Percentiles rank a stretch among this genome's conserved stretches.
phyloP scores from a whole-genome alignment of 176 grass and related monocot genomes.

The Hyparrhenia diplandra region DNA sequence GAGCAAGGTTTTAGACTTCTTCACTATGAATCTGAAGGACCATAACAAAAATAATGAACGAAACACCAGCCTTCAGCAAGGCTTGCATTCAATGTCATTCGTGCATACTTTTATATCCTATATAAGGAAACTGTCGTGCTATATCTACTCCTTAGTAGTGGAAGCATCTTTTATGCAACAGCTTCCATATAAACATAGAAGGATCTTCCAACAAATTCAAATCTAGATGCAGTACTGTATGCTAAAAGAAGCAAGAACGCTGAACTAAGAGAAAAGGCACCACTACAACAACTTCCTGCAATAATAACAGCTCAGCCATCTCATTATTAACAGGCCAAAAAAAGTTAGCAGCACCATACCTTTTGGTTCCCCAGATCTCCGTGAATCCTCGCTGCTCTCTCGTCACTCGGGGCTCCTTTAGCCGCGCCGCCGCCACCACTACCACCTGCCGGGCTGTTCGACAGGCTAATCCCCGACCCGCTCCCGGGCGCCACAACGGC shows the following conservation, averaged over 20 bases:
- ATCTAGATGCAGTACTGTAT: not conserved
- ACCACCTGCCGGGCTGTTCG: constrained; percentile 17
- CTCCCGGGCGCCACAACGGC: constrained; percentile 45
- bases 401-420: not conserved
- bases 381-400: constrained; percentile 47
- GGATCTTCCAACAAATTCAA: not conserved
- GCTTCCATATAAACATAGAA: not conserved
- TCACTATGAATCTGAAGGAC: too few relatives aligned
- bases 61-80: too few relatives aligned
- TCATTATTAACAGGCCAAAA: not conserved
- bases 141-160: not conserved
- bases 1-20: not conserved
- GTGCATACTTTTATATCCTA: not conserved
- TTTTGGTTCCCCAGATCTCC: constrained; percentile 38
- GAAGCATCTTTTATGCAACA: not conserved
- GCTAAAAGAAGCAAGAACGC: constrained; percentile 22
- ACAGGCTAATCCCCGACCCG: constrained; percentile 24
- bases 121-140: not conserved
- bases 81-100: too few relatives aligned
- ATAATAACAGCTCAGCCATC: not conserved
- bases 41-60: too few relatives aligned
- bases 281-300: not conserved
- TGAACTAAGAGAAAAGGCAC: not conserved
- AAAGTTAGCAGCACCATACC: constrained; percentile 18
- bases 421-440: not conserved